These are phyloP conservation scores for Apiospora malaysiana DNA, from an alignment of 2,329 filamentous ascomycete species.

Conservation along the genomic window DNA sequence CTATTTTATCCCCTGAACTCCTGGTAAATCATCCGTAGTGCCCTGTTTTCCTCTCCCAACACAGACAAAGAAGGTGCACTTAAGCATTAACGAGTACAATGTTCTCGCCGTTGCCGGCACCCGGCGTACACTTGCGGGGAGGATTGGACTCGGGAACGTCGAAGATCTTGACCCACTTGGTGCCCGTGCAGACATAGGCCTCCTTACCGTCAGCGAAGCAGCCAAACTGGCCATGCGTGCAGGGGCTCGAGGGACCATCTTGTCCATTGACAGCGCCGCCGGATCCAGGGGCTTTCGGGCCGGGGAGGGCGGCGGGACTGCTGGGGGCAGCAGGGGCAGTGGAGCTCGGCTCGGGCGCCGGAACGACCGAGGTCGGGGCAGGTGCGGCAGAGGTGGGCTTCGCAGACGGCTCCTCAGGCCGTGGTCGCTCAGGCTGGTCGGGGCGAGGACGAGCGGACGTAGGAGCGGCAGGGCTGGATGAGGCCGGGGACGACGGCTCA, in stretches of 20 bases:
- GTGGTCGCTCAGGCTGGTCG: neutral
- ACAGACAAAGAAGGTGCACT: neutral
- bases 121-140: neutral
- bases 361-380: neutral
- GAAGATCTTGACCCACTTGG: slow-evolving; percentile 18
- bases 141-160: neutral
- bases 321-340: neutral
- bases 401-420: neutral
- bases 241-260: neutral
- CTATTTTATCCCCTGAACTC: no score
- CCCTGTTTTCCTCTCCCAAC: no score
- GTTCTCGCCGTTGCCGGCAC: slow-evolving; percentile 18
- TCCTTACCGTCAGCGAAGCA: neutral
- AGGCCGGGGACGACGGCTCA: neutral
- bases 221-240: neutral
- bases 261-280: neutral
- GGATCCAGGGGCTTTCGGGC: neutral
- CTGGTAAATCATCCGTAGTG: neutral
- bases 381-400: slow-evolving; percentile 3
- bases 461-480: neutral
- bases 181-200: slow-evolving; percentile 1
- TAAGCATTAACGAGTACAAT: neutral
- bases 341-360: neutral
- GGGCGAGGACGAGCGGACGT: neutral
- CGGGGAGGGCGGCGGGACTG: neutral